Conservation (phyloP, 176 grass and related monocot species). For the Oryza glumipatula region DNA sequence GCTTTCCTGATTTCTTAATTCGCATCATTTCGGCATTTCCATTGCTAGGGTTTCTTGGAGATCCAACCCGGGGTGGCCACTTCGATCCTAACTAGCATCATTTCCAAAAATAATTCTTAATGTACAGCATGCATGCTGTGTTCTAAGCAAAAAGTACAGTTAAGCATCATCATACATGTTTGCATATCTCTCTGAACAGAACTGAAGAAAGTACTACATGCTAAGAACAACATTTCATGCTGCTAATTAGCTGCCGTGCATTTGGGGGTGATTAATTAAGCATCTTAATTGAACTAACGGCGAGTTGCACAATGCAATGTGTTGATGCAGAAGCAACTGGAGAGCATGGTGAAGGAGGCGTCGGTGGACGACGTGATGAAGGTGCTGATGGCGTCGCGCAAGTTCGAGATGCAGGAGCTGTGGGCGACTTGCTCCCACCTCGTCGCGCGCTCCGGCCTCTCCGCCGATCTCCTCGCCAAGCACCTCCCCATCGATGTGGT, state of each 20-base stretch:
- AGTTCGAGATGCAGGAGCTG: conserved; percentile 86
- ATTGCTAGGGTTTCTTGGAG: conserved; percentile 55
- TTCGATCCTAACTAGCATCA: conserved; percentile 31
- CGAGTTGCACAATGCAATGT: not conserved
- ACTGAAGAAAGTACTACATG: not conserved
- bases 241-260: not conserved
- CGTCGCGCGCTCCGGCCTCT: conserved; percentile 87
- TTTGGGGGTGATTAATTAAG: not conserved
- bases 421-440: conserved; percentile 91
- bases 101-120: conserved; percentile 55
- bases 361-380: conserved; percentile 97
- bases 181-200: not conserved
- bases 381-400: conserved; percentile 90
- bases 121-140: conserved; percentile 43
- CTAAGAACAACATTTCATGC: conserved; percentile 42
- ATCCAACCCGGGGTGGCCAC: conserved; percentile 8
- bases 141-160: conserved; percentile 29
- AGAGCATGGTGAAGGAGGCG: conserved; percentile 94
- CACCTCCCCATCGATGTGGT: conserved; percentile 93
- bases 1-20: not conserved
- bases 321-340: conserved; percentile 77
- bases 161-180: not conserved
- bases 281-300: not conserved
- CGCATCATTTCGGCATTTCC: not conserved
- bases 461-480: conserved; percentile 86